A percentile compares a stretch with the other conserved stretches of the same genome.
These are phyloP conservation scores for Penicillium silybi DNA, from an alignment of 495 filamentous ascomycete genomes.

Conservation along the genomic window DNA sequence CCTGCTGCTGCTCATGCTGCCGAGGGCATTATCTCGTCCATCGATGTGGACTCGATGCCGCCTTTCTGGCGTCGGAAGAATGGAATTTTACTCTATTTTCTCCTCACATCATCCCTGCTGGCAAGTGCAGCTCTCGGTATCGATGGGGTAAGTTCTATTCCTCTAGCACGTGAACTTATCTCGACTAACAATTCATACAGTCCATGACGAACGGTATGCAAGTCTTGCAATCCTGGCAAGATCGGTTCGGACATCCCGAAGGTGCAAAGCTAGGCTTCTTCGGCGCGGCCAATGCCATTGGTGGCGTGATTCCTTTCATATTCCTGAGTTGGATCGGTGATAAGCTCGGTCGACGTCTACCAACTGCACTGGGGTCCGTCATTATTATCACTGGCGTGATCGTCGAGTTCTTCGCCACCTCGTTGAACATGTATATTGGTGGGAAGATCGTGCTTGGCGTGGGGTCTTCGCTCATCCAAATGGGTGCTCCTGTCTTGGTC, in stretches of 20 bases:
- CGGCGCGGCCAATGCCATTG: conserved; percentile 62
- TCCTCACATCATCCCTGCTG: conserved; percentile 26
- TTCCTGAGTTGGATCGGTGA: conserved; percentile 57
- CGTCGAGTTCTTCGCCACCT: conserved; percentile 48
- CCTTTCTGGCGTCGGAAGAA: conserved; percentile 30
- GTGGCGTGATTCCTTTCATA: conserved; percentile 58
- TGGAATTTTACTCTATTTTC: conserved; percentile 29
- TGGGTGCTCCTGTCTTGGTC: conserved; percentile 59
- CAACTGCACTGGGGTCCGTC: conserved; percentile 54
- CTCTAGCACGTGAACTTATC: not conserved
- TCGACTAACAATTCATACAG: conserved; percentile 5
- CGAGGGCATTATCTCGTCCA: conserved; percentile 23
- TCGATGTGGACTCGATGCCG: conserved; percentile 21
- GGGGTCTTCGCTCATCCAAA: conserved; percentile 57
- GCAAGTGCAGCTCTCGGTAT: conserved; percentile 27
- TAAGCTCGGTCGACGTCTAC: conserved; percentile 54
- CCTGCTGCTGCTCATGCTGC: conserved; percentile 20
- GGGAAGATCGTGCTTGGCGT: conserved; percentile 52
- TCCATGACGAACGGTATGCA: conserved; percentile 36
- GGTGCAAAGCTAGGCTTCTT: conserved; percentile 56
- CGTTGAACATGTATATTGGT: conserved; percentile 37
- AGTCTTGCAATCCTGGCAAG: conserved; percentile 26
- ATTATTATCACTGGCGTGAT: conserved; percentile 58
- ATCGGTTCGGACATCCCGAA: conserved; percentile 40
- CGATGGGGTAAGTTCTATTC: conserved; percentile 18